A percentile compares a stretch with the other conserved stretches of the same genome.
Evolutionary conservation across 768 basidiomycete genomes (phyloP).

Genomic region (Pleurotus salmoneostramineus): DNA sequence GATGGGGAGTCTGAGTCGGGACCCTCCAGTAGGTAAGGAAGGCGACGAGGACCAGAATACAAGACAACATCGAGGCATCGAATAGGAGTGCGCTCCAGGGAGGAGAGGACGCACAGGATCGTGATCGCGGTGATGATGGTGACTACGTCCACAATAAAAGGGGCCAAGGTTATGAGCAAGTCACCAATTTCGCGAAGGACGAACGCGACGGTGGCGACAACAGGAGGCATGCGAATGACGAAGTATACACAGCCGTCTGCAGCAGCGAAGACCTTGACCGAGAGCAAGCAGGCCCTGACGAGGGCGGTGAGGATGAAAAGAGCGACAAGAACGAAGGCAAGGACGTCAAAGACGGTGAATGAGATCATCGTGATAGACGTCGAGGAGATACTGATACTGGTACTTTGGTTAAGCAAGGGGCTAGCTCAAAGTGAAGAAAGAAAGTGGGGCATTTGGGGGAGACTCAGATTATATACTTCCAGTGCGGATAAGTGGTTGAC

Average conservation of each 20-base stretch:
- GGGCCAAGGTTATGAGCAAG: not conserved
- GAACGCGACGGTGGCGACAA: not conserved
- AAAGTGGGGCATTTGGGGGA: conserved; percentile 38
- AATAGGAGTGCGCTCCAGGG: not conserved
- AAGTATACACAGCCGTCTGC: not conserved
- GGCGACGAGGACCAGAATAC: not conserved
- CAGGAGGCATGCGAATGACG: not conserved
- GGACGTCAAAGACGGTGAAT: not conserved
- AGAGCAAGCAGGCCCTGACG: not conserved
- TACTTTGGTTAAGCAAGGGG: not conserved
- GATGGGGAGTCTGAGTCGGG: not conserved
- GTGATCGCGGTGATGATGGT: not conserved
- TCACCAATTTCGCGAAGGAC: not conserved
- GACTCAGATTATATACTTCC: not conserved
- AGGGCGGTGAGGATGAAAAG: not conserved
- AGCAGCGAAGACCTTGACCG: not conserved
- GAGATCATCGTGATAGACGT: not conserved
- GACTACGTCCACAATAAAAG: not conserved
- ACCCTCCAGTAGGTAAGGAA: not conserved
- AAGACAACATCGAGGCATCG: not conserved
- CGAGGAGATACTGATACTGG: not conserved
- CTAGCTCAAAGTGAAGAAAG: not conserved
- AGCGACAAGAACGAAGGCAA: not conserved
- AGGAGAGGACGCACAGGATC: not conserved
- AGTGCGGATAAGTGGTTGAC: not conserved